phyloP scores from a whole-genome alignment of 331 rosid genomes.

The Quercus lobata region DNA sequence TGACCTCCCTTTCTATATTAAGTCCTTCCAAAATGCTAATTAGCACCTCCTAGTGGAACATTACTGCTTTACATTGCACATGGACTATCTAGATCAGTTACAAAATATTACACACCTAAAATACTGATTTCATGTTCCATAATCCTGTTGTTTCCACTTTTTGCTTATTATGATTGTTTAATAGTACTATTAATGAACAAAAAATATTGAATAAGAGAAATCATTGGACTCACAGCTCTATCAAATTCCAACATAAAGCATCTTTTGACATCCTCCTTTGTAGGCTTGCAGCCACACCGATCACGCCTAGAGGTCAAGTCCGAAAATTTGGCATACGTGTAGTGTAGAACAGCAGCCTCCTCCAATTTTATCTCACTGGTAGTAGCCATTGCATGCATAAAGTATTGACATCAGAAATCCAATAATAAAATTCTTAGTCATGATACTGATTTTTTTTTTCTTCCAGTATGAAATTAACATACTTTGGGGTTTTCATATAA shows the following conservation, averaged over 20 bases:
- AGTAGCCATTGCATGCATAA: slow-evolving; percentile 23
- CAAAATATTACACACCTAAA: background rate
- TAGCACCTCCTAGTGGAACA: background rate
- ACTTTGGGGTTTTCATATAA: slow-evolving; percentile 97
- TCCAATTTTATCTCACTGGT: slow-evolving; percentile 90
- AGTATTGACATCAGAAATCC: slow-evolving; percentile 13
- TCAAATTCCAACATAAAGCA: slow-evolving; percentile 99
- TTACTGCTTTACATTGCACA: background rate
- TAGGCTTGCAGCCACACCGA: slow-evolving; percentile 99
- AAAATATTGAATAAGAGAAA: background rate
- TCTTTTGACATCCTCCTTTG: slow-evolving; percentile 93
- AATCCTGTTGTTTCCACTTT: background rate
- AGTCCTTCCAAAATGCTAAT: background rate
- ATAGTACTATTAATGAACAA: background rate
- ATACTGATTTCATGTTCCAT: background rate
- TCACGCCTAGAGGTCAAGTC: slow-evolving; percentile 96
- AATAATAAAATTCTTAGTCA: background rate
- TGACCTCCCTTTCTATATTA: background rate
- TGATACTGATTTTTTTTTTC: background rate
- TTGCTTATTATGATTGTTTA: background rate
- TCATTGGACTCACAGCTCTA: slow-evolving; percentile 71
- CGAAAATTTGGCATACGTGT: slow-evolving; percentile 90
- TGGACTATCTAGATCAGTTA: background rate
- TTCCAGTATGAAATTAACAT: slow-evolving; percentile 10
- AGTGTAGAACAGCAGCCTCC: slow-evolving; percentile 98